Conservation (phyloP, 176 grass and related monocot species). For the Carex scoparia region DNA sequence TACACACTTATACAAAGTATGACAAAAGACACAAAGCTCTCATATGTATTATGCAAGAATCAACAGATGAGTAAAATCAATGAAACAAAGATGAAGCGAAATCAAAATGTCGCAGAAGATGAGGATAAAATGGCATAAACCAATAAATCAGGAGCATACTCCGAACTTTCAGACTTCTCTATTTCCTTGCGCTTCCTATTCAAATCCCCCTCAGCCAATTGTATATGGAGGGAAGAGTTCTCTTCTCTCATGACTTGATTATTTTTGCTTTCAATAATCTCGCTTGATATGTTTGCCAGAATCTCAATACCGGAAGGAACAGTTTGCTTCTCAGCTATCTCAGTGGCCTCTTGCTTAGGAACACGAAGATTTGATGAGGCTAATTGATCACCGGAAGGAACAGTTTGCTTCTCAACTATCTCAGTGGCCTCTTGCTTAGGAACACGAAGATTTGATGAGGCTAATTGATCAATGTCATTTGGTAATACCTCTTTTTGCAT, state of each 20-base stretch:
- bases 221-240: conserved; percentile 9
- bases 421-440: background rate
- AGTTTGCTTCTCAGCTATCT: background rate
- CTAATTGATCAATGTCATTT: background rate
- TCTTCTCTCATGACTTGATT: conserved; percentile 28
- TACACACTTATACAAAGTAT: background rate
- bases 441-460: background rate
- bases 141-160: conserved; percentile 36
- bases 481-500: background rate
- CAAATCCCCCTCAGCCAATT: conserved; percentile 23
- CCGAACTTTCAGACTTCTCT: conserved; percentile 41
- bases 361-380: background rate
- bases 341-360: background rate
- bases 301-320: conserved; percentile 28
- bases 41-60: background rate
- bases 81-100: background rate
- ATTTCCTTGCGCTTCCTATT: conserved; percentile 52
- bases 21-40: background rate
- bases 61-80: background rate
- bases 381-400: conserved; percentile 1
- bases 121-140: background rate
- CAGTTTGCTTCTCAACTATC: background rate
- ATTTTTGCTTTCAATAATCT: conserved; percentile 22
- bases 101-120: background rate
- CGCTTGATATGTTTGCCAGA: conserved; percentile 38